These are phyloP conservation scores for Aspergillus sp. DNA, from an alignment of 2,329 filamentous ascomycete species.

Conservation along the genomic window DNA sequence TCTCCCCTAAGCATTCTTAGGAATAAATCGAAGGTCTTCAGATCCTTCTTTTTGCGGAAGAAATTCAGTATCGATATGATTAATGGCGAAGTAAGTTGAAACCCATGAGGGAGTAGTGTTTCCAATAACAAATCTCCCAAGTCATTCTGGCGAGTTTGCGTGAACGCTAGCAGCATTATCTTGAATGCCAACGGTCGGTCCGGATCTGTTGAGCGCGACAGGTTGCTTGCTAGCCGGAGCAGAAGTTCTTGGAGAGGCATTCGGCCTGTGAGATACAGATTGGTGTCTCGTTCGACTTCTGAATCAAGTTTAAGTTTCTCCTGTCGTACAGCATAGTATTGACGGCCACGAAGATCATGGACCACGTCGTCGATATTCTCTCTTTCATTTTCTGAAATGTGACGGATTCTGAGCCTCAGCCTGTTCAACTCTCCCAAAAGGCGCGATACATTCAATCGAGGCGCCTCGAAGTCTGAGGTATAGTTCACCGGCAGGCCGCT, in stretches of 20 bases:
- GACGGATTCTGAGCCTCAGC: conserved; percentile 23
- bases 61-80: conserved; percentile 31
- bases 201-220: conserved; percentile 29
- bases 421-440: conserved; percentile 28
- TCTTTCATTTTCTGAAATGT: conserved; percentile 19
- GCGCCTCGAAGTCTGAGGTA: conserved; percentile 18
- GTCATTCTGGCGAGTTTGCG: conserved; percentile 32
- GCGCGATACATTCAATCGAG: conserved; percentile 22
- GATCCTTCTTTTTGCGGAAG: conserved; percentile 33
- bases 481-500: conserved; percentile 26
- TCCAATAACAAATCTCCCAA: conserved; percentile 31
- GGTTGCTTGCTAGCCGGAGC: conserved; percentile 27
- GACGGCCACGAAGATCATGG: conserved; percentile 16
- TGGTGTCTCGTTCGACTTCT: conserved; percentile 22
- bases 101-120: conserved; percentile 31
- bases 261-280: conserved; percentile 18
- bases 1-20: conserved; percentile 29
- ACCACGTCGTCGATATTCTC: conserved; percentile 26
- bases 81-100: conserved; percentile 27
- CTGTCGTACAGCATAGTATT: conserved; percentile 10
- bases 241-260: conserved; percentile 31
- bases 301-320: conserved; percentile 18
- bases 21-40: conserved; percentile 35
- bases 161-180: conserved; percentile 31
- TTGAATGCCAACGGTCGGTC: conserved; percentile 27